Percentiles rank a stretch among this genome's conserved stretches.
Conservation (phyloP, 768 basidiomycete genomes). For the Lactifluus hygrophoroides region DNA sequence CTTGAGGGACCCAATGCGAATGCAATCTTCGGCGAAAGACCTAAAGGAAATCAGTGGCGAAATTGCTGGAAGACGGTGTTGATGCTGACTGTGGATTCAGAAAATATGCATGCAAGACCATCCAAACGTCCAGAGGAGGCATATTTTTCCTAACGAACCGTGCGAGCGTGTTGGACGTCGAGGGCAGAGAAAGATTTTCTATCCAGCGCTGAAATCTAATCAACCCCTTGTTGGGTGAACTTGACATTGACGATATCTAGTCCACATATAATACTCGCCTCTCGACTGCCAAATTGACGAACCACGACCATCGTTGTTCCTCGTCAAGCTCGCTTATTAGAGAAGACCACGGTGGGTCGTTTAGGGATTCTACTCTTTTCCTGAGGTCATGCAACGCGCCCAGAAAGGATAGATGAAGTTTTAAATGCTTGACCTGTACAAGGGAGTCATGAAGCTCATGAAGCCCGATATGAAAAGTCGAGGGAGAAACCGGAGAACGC, state of each 20-base stretch:
- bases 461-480: constrained; percentile 4
- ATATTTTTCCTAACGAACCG: constrained; percentile 22
- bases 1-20: constrained; percentile 4
- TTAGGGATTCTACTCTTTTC: constrained; percentile 1
- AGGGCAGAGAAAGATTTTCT: constrained; percentile 11
- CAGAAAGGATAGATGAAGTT: constrained; percentile 7
- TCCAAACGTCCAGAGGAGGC: constrained; percentile 35
- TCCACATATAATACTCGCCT: constrained; percentile 21
- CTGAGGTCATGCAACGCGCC: constrained; percentile 8
- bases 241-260: neutral
- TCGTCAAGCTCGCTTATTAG: constrained; percentile 20
- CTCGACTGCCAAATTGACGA: constrained; percentile 33
- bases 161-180: constrained; percentile 22
- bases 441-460: constrained; percentile 8
- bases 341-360: neutral
- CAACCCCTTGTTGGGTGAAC: neutral
- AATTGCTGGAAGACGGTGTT: neutral
- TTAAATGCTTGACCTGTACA: constrained; percentile 1
- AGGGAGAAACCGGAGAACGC: neutral
- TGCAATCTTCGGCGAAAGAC: constrained; percentile 24
- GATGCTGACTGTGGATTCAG: constrained; percentile 30
- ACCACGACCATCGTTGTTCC: constrained; percentile 33
- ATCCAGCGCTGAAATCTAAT: constrained; percentile 32
- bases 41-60: neutral
- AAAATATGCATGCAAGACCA: constrained; percentile 37